Conservation (phyloP, 106 monocot species). For the Vanilla planifolia region DNA sequence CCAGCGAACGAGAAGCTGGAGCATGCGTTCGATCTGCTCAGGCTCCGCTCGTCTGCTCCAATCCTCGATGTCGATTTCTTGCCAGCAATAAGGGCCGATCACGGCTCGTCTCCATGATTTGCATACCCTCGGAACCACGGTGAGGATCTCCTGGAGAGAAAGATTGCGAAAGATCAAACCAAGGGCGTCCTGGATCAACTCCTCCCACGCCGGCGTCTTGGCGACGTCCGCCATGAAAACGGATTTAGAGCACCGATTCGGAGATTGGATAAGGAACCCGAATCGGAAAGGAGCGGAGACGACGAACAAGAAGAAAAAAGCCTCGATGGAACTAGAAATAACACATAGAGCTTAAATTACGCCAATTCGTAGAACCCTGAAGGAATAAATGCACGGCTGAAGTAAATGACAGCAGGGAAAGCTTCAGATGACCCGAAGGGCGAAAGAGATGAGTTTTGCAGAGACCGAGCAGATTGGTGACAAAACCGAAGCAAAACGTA, state of each 20-base stretch:
- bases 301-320: neutral
- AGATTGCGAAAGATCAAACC: slow-evolving; percentile 79
- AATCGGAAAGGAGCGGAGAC: neutral
- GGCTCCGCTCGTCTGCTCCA: slow-evolving; percentile 42
- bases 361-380: neutral
- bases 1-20: slow-evolving; percentile 34
- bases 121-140: slow-evolving; percentile 69
- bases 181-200: slow-evolving; percentile 84
- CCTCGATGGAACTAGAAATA: neutral
- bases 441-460: no score
- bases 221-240: neutral
- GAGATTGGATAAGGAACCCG: neutral
- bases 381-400: neutral
- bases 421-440: no score
- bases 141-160: slow-evolving; percentile 69
- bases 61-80: slow-evolving; percentile 52
- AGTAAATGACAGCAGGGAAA: neutral
- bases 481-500: no score
- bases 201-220: slow-evolving; percentile 39
- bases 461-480: no score
- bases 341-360: neutral
- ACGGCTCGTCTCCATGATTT: slow-evolving; percentile 57
- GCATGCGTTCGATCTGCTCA: slow-evolving; percentile 37
- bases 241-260: neutral
- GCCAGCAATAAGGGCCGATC: slow-evolving; percentile 58